Conservation (phyloP, 768 basidiomycete genomes). For the Pisolithus marmoratus region DNA sequence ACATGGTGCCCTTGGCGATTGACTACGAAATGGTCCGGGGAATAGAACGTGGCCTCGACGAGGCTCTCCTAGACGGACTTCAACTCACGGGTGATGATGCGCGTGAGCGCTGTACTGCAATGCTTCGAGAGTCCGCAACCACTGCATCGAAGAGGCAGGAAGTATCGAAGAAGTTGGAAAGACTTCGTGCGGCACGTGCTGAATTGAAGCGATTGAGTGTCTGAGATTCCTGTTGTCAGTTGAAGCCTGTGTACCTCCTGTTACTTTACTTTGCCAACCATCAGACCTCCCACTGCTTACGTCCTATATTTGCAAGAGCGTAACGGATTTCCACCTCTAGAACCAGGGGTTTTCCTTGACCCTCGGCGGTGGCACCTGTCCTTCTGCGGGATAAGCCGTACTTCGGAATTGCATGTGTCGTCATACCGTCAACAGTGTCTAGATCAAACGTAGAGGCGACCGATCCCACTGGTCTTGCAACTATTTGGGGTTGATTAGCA, state of each 20-base stretch:
- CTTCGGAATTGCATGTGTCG: no score
- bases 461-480: no score
- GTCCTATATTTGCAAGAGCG: no score
- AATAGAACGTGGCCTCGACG: conserved; percentile 40
- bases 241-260: neutral
- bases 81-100: conserved; percentile 47
- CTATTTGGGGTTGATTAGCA: no score
- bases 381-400: no score
- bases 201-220: conserved; percentile 27
- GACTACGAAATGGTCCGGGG: conserved; percentile 41
- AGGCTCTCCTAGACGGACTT: conserved; percentile 42
- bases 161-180: conserved; percentile 44
- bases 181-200: conserved; percentile 40
- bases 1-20: conserved; percentile 38
- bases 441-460: no score
- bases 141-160: conserved; percentile 43
- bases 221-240: neutral
- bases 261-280: neutral
- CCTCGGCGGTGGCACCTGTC: no score
- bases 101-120: conserved; percentile 40
- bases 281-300: no score
- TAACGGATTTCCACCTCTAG: no score
- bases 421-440: no score
- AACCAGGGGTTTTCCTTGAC: no score
- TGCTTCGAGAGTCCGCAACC: conserved; percentile 45